These are phyloP conservation scores for Diplosphaera chodatii DNA, from an alignment of 139 green algal species.

Conservation along the genomic window DNA sequence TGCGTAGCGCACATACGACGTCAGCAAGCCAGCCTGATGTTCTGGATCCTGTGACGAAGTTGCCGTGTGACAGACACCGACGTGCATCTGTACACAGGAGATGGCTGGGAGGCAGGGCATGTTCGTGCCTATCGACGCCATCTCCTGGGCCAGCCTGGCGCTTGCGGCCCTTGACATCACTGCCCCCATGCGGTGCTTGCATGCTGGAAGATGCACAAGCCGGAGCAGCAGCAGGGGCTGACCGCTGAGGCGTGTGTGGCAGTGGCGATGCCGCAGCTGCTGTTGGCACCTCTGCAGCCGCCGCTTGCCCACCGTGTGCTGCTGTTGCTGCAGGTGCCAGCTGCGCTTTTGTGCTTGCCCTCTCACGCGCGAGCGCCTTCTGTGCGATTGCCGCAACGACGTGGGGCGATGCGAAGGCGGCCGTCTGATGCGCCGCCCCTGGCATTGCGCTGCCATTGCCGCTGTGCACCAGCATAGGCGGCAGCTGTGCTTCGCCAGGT, in stretches of 20 bases:
- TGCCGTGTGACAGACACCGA: too few relatives aligned
- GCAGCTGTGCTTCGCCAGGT: neutral
- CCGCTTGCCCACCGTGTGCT: too few relatives aligned
- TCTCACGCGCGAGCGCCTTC: slow-evolving; percentile 41
- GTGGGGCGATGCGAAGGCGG: slow-evolving; percentile 39
- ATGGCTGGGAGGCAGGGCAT: too few relatives aligned
- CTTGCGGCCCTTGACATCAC: neutral
- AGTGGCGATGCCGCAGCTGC: slow-evolving; percentile 16
- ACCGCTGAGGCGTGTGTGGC: slow-evolving; percentile 6
- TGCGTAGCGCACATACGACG: too few relatives aligned
- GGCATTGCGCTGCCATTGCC: neutral
- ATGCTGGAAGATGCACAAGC: neutral
- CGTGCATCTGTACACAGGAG: too few relatives aligned
- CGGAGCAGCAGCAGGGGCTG: slow-evolving; percentile 10
- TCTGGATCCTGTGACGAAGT: too few relatives aligned
- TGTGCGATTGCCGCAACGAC: slow-evolving; percentile 49
- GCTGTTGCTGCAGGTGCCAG: neutral
- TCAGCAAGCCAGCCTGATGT: too few relatives aligned
- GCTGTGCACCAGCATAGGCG: neutral
- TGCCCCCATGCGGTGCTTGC: too few relatives aligned
- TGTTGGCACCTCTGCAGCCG: neutral
- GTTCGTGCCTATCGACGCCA: too few relatives aligned
- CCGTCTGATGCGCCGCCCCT: neutral
- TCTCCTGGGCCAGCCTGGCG: neutral
- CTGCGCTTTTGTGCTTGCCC: slow-evolving; percentile 2